phyloP scores from a whole-genome alignment of 441 rosid species.

The Biscutella laevigata region DNA sequence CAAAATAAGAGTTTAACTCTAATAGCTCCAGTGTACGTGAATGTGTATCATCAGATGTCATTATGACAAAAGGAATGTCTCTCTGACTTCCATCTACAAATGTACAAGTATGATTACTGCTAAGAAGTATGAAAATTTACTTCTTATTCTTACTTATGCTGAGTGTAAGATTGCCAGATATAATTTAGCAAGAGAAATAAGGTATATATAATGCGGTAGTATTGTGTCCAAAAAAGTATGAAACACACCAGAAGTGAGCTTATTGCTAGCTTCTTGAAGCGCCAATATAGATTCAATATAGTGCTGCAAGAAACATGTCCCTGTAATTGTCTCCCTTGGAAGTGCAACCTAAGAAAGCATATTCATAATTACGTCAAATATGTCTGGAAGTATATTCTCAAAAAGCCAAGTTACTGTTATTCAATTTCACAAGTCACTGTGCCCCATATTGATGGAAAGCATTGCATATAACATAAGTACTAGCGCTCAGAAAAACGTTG shows the following conservation, averaged over 20 bases:
- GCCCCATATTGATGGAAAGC: background rate
- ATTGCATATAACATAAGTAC: background rate
- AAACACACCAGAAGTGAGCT: constrained; percentile 52
- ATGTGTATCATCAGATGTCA: constrained; percentile 98
- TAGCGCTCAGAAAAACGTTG: background rate
- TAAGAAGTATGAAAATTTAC: background rate
- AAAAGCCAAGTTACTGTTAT: background rate
- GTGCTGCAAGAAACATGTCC: constrained; percentile 73
- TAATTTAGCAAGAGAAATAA: background rate
- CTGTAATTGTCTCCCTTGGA: constrained; percentile 81
- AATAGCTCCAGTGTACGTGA: constrained; percentile 54
- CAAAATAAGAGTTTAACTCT: constrained; percentile 75
- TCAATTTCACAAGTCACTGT: background rate
- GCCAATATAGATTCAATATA: constrained; percentile 79
- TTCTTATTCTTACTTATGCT: background rate
- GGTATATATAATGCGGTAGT: background rate
- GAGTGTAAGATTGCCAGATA: background rate
- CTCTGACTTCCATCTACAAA: constrained; percentile 43
- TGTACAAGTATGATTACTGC: background rate
- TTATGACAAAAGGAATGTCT: constrained; percentile 78
- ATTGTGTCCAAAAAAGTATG: background rate
- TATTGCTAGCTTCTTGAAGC: constrained; percentile 76
- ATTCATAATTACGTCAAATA: background rate
- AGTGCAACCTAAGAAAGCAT: constrained; percentile 68
- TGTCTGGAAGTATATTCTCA: constrained; percentile 3